phyloP scores from a whole-genome alignment of 768 basidiomycete species.

The Russula emetica region DNA sequence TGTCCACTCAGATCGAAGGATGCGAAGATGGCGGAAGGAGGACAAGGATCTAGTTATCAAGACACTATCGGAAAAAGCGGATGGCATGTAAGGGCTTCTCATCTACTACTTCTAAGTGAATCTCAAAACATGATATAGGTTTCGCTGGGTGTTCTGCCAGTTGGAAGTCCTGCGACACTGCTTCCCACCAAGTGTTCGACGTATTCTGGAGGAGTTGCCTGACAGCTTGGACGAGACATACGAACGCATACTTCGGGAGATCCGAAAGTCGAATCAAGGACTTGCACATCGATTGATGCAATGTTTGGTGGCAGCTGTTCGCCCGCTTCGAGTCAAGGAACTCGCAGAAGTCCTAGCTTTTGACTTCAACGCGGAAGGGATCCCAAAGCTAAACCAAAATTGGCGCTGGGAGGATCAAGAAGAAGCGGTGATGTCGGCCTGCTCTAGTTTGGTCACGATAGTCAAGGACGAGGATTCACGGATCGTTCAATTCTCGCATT shows the following conservation, averaged over 20 bases:
- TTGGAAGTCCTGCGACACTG: background rate
- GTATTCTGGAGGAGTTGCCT: background rate
- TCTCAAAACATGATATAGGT: background rate
- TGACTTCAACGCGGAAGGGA: background rate
- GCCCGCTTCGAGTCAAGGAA: background rate
- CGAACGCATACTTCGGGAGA: background rate
- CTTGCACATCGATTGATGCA: background rate
- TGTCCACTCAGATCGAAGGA: slow-evolving; percentile 4
- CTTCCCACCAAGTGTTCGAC: background rate
- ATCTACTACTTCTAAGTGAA: background rate
- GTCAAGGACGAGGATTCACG: background rate
- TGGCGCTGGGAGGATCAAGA: background rate
- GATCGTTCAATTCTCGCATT: background rate
- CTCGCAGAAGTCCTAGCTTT: background rate
- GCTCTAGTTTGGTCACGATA: background rate
- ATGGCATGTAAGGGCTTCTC: slow-evolving; percentile 4
- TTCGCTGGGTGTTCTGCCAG: slow-evolving; percentile 10
- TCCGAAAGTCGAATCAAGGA: background rate
- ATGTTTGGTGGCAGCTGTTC: background rate
- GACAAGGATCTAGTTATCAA: slow-evolving; percentile 5
- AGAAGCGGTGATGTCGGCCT: background rate
- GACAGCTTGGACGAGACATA: background rate
- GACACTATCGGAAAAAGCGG: background rate
- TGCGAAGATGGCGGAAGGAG: slow-evolving; percentile 5
- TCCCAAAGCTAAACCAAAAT: background rate